Evolutionary conservation across 2,329 filamentous ascomycete species (phyloP).

Genomic region (Plectosphaerella sp.): DNA sequence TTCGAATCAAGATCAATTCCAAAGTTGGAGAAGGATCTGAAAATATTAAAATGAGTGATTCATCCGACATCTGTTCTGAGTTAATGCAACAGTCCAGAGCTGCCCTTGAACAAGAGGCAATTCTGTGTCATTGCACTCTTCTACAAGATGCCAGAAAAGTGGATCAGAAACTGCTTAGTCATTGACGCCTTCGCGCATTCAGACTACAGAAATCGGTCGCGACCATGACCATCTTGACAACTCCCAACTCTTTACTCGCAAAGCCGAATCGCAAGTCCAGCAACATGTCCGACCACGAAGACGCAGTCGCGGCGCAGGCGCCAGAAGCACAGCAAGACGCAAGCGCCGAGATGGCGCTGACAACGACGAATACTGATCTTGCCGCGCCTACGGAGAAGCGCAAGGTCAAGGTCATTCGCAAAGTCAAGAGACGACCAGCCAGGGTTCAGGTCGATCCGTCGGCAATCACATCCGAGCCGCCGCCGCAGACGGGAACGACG

Average conservation of each 20-base stretch:
- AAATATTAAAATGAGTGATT: no score
- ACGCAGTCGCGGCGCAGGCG: slow-evolving; percentile 1
- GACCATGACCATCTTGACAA: not conserved
- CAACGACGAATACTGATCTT: slow-evolving; percentile 36
- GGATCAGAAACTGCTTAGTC: not conserved
- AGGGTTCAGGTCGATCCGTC: slow-evolving; percentile 86
- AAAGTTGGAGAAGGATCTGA: no score
- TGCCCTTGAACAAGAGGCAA: no score
- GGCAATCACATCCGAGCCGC: slow-evolving; percentile 76
- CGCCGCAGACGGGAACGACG: slow-evolving; percentile 87
- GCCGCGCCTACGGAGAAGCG: slow-evolving; percentile 39
- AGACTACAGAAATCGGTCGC: not conserved
- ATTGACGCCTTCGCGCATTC: not conserved
- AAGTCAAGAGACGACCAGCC: slow-evolving; percentile 85
- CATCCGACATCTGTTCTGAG: no score
- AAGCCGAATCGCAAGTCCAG: not conserved
- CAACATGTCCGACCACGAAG: slow-evolving; percentile 9
- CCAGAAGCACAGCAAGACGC: slow-evolving; percentile 12
- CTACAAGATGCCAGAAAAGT: no score
- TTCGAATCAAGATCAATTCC: no score
- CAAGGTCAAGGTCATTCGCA: slow-evolving; percentile 87
- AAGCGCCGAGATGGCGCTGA: slow-evolving; percentile 24
- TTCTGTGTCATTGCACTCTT: no score
- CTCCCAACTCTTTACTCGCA: not conserved
- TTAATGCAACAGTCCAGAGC: no score